phyloP scores from a whole-genome alignment of 768 basidiomycete species.

The Rhizopogon roseolus region DNA sequence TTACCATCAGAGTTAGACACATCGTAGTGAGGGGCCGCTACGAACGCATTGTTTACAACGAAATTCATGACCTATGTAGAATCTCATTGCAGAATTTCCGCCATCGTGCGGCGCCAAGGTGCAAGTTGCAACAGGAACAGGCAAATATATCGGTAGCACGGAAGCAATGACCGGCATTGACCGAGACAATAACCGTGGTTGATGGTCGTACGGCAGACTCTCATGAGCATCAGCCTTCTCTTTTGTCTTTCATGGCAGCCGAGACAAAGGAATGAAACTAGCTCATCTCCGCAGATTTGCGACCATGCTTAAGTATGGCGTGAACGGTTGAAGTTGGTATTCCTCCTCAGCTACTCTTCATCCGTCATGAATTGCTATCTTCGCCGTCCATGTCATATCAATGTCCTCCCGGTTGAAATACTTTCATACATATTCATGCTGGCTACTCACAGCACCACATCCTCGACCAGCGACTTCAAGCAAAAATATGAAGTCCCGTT shows the following conservation, averaged over 20 bases:
- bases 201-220: neutral
- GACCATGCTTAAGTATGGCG: neutral
- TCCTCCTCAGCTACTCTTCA: neutral
- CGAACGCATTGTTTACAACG: neutral
- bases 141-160: neutral
- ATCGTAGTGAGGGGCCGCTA: neutral
- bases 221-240: conserved; percentile 2
- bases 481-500: conserved; percentile 20
- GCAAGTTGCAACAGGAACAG: too few species aligned
- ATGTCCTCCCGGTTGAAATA: conserved; percentile 50
- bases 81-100: too few species aligned
- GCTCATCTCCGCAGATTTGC: neutral
- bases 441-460: conserved; percentile 30
- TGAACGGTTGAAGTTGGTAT: neutral
- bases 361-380: neutral
- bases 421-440: conserved; percentile 53
- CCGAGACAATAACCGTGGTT: conserved; percentile 3
- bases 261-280: conserved; percentile 5
- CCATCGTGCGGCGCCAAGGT: too few species aligned
- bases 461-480: conserved; percentile 14
- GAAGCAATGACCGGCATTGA: neutral
- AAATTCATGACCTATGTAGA: too few species aligned
- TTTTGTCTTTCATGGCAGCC: conserved; percentile 1
- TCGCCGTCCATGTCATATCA: conserved; percentile 22
- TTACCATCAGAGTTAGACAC: neutral